Evolutionary conservation across 1,284 basidiomycete species (phyloP).

Genomic region (Pseudozyma thailandica): DNA sequence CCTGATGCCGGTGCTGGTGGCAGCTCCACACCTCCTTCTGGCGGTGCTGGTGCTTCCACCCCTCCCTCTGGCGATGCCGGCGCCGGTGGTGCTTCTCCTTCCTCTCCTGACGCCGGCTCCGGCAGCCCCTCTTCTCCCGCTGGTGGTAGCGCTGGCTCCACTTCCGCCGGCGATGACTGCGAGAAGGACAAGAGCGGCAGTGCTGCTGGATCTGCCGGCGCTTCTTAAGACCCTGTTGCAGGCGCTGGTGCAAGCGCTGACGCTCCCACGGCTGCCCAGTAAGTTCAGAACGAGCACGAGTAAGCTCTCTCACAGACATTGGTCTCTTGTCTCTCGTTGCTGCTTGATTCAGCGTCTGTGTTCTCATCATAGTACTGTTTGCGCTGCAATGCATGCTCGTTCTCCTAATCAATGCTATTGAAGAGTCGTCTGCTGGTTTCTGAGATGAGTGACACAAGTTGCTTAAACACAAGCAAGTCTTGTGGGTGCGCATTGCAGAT

Average conservation of each 20-base stretch:
- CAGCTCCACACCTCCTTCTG: too few relatives aligned
- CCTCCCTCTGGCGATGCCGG: conserved; percentile 6
- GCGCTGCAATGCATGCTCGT: too few relatives aligned
- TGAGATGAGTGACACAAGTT: too few relatives aligned
- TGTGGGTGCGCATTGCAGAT: too few relatives aligned
- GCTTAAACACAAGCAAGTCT: too few relatives aligned
- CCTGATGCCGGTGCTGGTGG: conserved; percentile 12
- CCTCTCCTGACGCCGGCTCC: conserved; percentile 1
- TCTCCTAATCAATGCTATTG: too few relatives aligned
- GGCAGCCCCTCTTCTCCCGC: not conserved
- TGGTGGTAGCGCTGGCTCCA: not conserved
- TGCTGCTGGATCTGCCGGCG: not conserved
- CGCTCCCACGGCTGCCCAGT: not conserved
- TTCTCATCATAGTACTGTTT: too few relatives aligned
- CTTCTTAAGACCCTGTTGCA: not conserved
- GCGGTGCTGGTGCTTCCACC: not conserved
- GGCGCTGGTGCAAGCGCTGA: not conserved
- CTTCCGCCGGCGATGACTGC: conserved; percentile 4
- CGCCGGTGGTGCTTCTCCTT: conserved; percentile 5
- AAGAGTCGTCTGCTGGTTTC: too few relatives aligned
- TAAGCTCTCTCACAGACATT: too few relatives aligned
- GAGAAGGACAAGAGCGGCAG: conserved; percentile 7
- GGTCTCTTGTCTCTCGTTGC: too few relatives aligned
- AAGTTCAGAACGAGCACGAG: not conserved
- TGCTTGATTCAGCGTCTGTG: too few relatives aligned